phyloP scores from a whole-genome alignment of 768 basidiomycete genomes.

The Trametes sanguinea region DNA sequence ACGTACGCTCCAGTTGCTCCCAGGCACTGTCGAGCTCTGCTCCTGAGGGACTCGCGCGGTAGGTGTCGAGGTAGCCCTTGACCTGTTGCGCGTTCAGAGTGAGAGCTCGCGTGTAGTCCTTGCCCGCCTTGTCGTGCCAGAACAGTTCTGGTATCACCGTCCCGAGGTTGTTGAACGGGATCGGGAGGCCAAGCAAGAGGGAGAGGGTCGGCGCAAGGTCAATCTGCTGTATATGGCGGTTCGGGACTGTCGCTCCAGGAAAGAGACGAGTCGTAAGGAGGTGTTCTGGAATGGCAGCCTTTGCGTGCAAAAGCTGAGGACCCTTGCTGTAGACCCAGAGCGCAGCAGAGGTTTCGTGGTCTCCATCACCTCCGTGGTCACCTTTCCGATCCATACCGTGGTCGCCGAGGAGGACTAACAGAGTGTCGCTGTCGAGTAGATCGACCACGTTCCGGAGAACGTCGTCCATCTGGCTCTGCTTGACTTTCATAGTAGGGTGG shows the following conservation, averaged over 20 bases:
- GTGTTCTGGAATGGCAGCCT: conserved; percentile 44
- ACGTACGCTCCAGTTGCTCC: conserved; percentile 49
- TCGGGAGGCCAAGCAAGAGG: conserved; percentile 86
- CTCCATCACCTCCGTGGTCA: conserved; percentile 93
- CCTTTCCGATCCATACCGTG: conserved; percentile 97
- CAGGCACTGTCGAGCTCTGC: conserved; percentile 73
- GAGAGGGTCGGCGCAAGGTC: conserved; percentile 89
- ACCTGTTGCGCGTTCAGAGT: conserved; percentile 76
- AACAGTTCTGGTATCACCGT: conserved; percentile 91
- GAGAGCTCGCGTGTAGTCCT: conserved; percentile 58
- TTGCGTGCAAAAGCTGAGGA: conserved; percentile 42
- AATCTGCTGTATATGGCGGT: conserved; percentile 85
- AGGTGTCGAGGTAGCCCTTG: conserved; percentile 71
- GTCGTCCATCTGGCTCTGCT: conserved; percentile 85
- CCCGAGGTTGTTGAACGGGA: conserved; percentile 96
- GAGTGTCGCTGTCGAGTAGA: conserved; percentile 76
- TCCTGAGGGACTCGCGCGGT: conserved; percentile 69
- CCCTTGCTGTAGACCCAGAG: conserved; percentile 94
- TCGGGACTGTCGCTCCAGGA: conserved; percentile 54
- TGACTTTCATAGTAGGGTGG: conserved; percentile 81
- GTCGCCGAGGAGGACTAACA: conserved; percentile 90
- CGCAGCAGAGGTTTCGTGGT: conserved; percentile 80
- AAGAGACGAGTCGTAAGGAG: conserved; percentile 59
- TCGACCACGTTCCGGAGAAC: conserved; percentile 75
- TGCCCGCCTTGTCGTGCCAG: conserved; percentile 47